Evolutionary conservation across 2,329 filamentous ascomycete species (phyloP).

Genomic region (Ophiostoma sp.): DNA sequence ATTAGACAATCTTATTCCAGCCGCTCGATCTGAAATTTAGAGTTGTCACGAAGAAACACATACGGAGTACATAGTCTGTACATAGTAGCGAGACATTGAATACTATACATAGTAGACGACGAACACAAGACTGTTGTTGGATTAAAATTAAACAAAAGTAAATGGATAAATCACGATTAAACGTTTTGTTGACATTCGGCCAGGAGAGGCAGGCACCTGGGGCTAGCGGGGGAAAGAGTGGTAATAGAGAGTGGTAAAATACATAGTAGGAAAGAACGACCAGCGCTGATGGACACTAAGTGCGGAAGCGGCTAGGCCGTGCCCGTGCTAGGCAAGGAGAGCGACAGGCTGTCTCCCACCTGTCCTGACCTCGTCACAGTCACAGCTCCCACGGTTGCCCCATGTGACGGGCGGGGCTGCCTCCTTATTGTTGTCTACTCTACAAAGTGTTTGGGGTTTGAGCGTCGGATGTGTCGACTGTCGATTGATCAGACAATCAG

Average conservation of each 20-base stretch:
- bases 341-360: background rate
- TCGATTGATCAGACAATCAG: background rate
- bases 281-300: conserved; percentile 19
- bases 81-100: too few relatives aligned
- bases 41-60: too few relatives aligned
- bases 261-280: conserved; percentile 14
- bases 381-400: conserved; percentile 24
- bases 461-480: background rate
- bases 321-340: conserved; percentile 7
- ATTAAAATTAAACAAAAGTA: background rate
- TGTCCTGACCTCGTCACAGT: conserved; percentile 14
- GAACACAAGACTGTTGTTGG: background rate
- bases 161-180: background rate
- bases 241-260: background rate
- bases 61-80: too few relatives aligned
- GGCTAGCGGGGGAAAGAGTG: conserved; percentile 20
- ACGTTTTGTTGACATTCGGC: conserved; percentile 26
- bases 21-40: background rate
- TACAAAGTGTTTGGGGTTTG: background rate
- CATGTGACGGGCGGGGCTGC: conserved; percentile 23
- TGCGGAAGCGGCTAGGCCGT: conserved; percentile 21
- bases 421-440: background rate
- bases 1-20: conserved; percentile 9
- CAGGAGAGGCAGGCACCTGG: conserved; percentile 25
- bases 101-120: too few relatives aligned